Evolutionary conservation across 1,139 yeast genomes (phyloP).

Genomic region (Geotrichum australiense): DNA sequence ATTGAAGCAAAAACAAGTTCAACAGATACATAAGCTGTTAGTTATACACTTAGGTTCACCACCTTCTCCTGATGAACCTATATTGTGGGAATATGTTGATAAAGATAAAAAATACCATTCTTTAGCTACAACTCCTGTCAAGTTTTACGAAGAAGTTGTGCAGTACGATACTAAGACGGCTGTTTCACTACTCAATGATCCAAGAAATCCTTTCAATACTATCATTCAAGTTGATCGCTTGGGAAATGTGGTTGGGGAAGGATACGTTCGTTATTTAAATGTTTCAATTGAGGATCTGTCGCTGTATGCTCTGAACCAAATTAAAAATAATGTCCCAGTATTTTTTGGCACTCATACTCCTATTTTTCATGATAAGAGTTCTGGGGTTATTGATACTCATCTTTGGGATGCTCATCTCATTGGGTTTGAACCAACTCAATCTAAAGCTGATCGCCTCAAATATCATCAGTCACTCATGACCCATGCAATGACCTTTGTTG

Average conservation of each 20-base stretch:
- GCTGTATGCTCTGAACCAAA: slow-evolving; percentile 54
- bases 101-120: slow-evolving; percentile 58
- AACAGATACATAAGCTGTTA: slow-evolving; percentile 56
- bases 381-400: slow-evolving; percentile 64
- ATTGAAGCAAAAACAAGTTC: slow-evolving; percentile 46
- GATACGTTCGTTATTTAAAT: slow-evolving; percentile 63
- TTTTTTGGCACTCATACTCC: slow-evolving; percentile 86
- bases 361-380: slow-evolving; percentile 47
- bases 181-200: slow-evolving; percentile 71
- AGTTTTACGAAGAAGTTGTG: slow-evolving; percentile 52
- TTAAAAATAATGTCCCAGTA: slow-evolving; percentile 65
- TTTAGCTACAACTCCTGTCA: slow-evolving; percentile 52
- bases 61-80: slow-evolving; percentile 60
- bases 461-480: slow-evolving; percentile 66
- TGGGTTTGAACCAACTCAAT: slow-evolving; percentile 53
- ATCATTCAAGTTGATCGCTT: slow-evolving; percentile 65
- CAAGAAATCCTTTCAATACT: slow-evolving; percentile 59
- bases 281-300: slow-evolving; percentile 53
- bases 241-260: slow-evolving; percentile 64
- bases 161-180: slow-evolving; percentile 46
- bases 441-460: slow-evolving; percentile 50
- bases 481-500: slow-evolving; percentile 75
- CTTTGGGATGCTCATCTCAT: slow-evolving; percentile 61
- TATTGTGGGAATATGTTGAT: slow-evolving; percentile 69
- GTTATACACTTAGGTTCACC: slow-evolving; percentile 69